Conservation (phyloP, 106 monocot species). For the Iris macrosiphon region DNA sequence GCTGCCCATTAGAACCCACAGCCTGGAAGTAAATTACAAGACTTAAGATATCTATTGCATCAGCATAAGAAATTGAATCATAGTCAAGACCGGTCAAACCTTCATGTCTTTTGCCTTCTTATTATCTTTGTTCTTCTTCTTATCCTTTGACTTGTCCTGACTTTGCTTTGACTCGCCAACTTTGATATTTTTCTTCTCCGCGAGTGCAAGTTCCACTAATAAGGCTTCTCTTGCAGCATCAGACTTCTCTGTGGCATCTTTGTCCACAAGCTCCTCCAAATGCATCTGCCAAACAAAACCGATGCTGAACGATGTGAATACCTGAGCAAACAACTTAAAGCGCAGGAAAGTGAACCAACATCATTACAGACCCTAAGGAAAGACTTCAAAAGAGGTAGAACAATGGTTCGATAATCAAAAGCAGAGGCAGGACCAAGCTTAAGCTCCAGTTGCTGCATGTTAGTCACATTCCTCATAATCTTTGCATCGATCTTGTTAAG, state of each 20-base stretch:
- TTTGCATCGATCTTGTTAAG: constrained; percentile 84
- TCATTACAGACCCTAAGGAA: constrained; percentile 50
- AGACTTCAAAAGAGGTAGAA: constrained; percentile 77
- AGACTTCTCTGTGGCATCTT: constrained; percentile 90
- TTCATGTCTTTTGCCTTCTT: constrained; percentile 67
- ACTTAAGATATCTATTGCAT: background rate
- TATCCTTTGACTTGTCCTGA: constrained; percentile 79
- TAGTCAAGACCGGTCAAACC: constrained; percentile 20
- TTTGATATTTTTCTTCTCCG: constrained; percentile 56
- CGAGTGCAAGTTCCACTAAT: constrained; percentile 76
- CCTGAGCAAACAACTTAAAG: background rate
- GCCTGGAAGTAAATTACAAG: constrained; percentile 29
- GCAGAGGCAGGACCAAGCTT: constrained; percentile 70
- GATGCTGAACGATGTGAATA: background rate
- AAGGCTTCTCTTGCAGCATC: constrained; percentile 94
- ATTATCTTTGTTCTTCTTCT: constrained; percentile 66
- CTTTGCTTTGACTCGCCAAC: constrained; percentile 47
- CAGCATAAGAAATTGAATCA: background rate
- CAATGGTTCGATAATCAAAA: constrained; percentile 67
- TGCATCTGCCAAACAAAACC: constrained; percentile 29
- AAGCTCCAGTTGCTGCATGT: constrained; percentile 55
- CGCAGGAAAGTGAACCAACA: background rate
- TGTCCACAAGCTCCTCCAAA: constrained; percentile 83
- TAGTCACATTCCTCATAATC: constrained; percentile 58
- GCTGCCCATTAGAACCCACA: constrained; percentile 28